phyloP scores from a whole-genome alignment of 2,329 filamentous ascomycete species.

The Paecilomyces dactylethromorphus region DNA sequence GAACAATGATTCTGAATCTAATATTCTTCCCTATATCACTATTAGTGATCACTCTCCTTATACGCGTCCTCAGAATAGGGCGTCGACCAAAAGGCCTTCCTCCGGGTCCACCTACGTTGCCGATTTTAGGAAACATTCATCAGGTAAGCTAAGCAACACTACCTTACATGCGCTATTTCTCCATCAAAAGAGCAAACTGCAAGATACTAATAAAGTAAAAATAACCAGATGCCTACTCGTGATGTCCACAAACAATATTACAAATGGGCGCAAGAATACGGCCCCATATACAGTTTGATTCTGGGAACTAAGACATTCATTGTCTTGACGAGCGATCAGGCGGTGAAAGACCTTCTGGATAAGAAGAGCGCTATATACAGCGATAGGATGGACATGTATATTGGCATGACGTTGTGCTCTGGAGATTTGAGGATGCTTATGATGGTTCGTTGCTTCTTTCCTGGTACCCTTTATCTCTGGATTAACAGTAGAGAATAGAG shows the following conservation, averaged over 20 bases:
- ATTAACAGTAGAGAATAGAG: constrained; percentile 6
- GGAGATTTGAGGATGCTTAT: constrained; percentile 21
- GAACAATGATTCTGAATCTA: not conserved
- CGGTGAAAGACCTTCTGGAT: constrained; percentile 48
- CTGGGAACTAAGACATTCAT: constrained; percentile 44
- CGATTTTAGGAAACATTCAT: constrained; percentile 48
- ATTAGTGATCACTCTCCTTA: not conserved
- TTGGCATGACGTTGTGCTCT: constrained; percentile 31
- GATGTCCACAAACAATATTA: constrained; percentile 43
- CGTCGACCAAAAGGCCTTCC: constrained; percentile 24
- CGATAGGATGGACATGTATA: constrained; percentile 39
- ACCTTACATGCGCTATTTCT: not conserved
- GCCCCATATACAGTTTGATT: constrained; percentile 47
- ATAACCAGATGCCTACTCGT: constrained; percentile 32
- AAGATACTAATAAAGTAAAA: not conserved
- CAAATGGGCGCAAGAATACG: constrained; percentile 49
- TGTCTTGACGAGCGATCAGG: constrained; percentile 40
- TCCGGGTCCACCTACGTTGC: constrained; percentile 47
- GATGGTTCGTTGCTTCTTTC: constrained; percentile 15
- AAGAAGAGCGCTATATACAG: constrained; percentile 47
- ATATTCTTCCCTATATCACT: not conserved
- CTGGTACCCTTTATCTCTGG: not conserved
- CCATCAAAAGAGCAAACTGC: not conserved
- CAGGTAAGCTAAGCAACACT: constrained; percentile 10
- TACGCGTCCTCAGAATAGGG: not conserved